A percentile compares a stretch with the other conserved stretches of the same genome.
phyloP scores from a whole-genome alignment of 768 basidiomycete genomes.

The Tubosaeta sp. region DNA sequence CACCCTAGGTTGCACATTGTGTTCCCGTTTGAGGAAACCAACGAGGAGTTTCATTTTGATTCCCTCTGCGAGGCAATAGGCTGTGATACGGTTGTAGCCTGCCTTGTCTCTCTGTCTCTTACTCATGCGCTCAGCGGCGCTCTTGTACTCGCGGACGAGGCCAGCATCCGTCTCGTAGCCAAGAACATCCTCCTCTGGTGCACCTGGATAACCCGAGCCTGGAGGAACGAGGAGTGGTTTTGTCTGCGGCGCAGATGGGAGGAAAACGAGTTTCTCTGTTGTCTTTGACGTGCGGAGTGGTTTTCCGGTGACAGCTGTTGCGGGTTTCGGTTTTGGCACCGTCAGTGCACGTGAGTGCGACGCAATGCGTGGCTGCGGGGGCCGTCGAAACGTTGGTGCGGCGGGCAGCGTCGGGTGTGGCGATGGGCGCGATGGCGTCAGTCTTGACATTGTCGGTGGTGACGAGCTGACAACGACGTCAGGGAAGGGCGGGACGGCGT shows the following conservation, averaged over 20 bases:
- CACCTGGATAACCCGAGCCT: constrained; percentile 10
- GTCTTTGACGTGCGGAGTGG: constrained; percentile 84
- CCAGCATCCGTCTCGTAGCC: constrained; percentile 67
- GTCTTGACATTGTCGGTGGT: constrained; percentile 6
- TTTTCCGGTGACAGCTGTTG: constrained; percentile 34
- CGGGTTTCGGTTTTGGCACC: constrained; percentile 14
- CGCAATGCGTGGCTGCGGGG: constrained; percentile 17
- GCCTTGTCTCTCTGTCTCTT: constrained; percentile 80
- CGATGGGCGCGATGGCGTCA: constrained; percentile 9
- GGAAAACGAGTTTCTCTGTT: constrained; percentile 82
- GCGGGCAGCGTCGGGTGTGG: constrained; percentile 23
- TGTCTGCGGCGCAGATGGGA: constrained; percentile 89
- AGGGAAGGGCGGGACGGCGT: not conserved
- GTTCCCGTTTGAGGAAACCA: constrained; percentile 87
- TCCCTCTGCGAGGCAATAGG: constrained; percentile 83
- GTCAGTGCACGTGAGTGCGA: constrained; percentile 14
- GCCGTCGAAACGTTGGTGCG: constrained; percentile 20
- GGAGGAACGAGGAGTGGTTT: constrained; percentile 47
- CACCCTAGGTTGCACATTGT: constrained; percentile 80
- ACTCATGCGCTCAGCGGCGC: constrained; percentile 82
- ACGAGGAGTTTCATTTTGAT: constrained; percentile 82
- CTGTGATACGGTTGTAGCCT: constrained; percentile 78
- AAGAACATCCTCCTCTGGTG: constrained; percentile 44
- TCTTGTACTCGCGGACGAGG: constrained; percentile 69
- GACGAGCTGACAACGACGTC: not conserved